Conservation (phyloP, 2,329 filamentous ascomycete species). For the Macroventuria anomochaeta region DNA sequence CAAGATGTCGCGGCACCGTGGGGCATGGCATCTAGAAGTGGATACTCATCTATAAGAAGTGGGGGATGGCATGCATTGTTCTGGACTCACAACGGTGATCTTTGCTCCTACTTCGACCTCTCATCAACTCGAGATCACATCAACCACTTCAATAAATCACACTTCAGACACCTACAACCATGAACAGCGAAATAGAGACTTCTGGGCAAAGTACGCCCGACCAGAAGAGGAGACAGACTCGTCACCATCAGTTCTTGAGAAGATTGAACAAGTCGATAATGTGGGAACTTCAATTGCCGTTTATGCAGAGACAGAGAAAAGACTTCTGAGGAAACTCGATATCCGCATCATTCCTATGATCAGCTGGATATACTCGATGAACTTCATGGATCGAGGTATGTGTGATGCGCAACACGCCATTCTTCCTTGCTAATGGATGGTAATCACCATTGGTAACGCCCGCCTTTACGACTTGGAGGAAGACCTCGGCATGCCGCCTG, state of each 20-base stretch:
- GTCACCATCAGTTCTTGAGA: conserved; percentile 20
- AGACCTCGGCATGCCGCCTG: conserved; percentile 24
- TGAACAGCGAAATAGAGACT: conserved; percentile 3
- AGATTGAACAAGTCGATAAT: conserved; percentile 23
- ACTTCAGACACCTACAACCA: not conserved
- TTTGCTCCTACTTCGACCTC: not conserved
- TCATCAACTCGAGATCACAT: not conserved
- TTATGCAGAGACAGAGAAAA: conserved; percentile 55
- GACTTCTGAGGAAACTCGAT: conserved; percentile 58
- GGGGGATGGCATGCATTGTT: not conserved
- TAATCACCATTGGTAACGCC: conserved; percentile 53
- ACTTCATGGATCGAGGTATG: conserved; percentile 56
- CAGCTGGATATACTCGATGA: conserved; percentile 61
- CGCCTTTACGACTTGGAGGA: conserved; percentile 26
- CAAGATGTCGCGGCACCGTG: conserved; percentile 19
- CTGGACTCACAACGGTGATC: not conserved
- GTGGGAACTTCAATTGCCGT: conserved; percentile 27
- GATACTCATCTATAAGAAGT: conserved; percentile 4
- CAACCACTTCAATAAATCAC: too few species aligned
- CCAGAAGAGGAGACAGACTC: conserved; percentile 16
- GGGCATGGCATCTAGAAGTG: conserved; percentile 1
- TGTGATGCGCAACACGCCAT: not conserved
- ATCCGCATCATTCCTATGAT: conserved; percentile 59
- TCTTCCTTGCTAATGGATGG: not conserved
- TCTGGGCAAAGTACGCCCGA: conserved; percentile 8